Base-by-base conservation (phyloP, 2,329 filamentous ascomycete species). In the Fusarium citri region DNA sequence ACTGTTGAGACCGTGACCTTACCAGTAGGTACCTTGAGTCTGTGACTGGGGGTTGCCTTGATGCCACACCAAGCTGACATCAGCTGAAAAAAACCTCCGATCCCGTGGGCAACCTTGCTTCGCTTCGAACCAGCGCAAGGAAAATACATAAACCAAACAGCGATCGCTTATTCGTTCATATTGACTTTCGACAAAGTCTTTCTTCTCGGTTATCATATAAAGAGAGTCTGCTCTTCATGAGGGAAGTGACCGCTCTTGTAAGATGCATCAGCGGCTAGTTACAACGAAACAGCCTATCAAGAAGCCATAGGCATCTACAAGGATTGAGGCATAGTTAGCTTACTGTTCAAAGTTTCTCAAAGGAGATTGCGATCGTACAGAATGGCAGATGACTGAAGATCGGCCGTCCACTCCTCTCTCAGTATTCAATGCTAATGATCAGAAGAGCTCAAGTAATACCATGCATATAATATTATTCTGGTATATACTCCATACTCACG, bases 381-480 rank as follows among this genome's bases (percentile, higher is more conserved):
- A 11, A n/a, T 37, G 34, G 34, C 34, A 11, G n/a, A 37, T 37
- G 34, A n/a, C 18, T 7, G 10, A 11, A 7, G 10, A n/a, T n/a
- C 34, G 7, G 8, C 9, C 3, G 34, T n/a, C 34, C 6, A 37
- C 34, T 37, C 34, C 4, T 7, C 6, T 12, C 34, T 37, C 18
- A 7, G 6, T 37, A n/a, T n/a, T n/a, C 5, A 4, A 37, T 12
- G 10, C 2, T n/a, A 3, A 12, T n/a, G 34, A n/a, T n/a, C 4
- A 4, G 18, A n/a, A 2, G 6, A 16, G 12, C 9, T 7, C 41
- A 16, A 11, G 2, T 23, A 22, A 5, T 18, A 16, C 15, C 41
- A 23, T n/a, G 10, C 34, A 12, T 37, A 37, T 18, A 34, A 37
- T 25, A 43, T 43, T 43, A 25, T 43, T 43, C 20, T 16, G 14